Conservation (phyloP, 2,329 filamentous ascomycete species). For the Fusarium protoensiforme region DNA sequence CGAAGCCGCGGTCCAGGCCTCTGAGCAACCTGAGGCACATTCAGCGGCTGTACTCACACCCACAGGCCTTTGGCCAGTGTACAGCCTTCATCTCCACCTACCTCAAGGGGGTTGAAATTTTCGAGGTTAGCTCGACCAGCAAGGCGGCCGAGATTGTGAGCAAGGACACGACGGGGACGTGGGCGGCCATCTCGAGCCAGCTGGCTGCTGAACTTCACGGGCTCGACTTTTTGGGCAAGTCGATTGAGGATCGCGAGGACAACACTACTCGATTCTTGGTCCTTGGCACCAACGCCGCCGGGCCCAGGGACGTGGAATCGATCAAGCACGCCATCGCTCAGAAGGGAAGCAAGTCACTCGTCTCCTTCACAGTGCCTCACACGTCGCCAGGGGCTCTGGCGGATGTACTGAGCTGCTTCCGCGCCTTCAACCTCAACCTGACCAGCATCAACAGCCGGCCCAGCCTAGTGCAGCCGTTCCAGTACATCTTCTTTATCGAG, state of each 20-base stretch:
- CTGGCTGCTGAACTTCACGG: slow-evolving; percentile 77
- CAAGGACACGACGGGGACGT: slow-evolving; percentile 66
- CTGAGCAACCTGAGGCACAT: slow-evolving; percentile 68
- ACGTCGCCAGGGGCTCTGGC: slow-evolving; percentile 83
- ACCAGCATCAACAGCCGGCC: slow-evolving; percentile 92
- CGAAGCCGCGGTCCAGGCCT: slow-evolving; percentile 60
- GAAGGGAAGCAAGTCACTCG: slow-evolving; percentile 72
- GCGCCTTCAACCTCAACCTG: slow-evolving; percentile 77
- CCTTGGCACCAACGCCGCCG: slow-evolving; percentile 55
- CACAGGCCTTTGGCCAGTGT: slow-evolving; percentile 96
- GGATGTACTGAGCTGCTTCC: slow-evolving; percentile 83
- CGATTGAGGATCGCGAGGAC: slow-evolving; percentile 78
- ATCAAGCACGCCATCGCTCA: slow-evolving; percentile 41
- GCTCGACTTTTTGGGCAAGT: slow-evolving; percentile 74
- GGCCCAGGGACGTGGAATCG: slow-evolving; percentile 40
- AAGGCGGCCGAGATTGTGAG: slow-evolving; percentile 82
- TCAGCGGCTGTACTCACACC: slow-evolving; percentile 87
- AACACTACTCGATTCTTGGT: slow-evolving; percentile 87
- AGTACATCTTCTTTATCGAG: slow-evolving; percentile 96
- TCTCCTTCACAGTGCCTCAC: slow-evolving; percentile 87
- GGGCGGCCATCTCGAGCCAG: slow-evolving; percentile 81
- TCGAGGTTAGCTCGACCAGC: slow-evolving; percentile 88
- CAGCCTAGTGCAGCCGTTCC: slow-evolving; percentile 78
- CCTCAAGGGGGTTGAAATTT: slow-evolving; percentile 79
- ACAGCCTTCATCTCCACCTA: slow-evolving; percentile 76